Evolutionary conservation across 768 basidiomycete species (phyloP), one percentile per base, ranked within the genome.

Genomic region (Ephemerocybe angulata): DNA sequence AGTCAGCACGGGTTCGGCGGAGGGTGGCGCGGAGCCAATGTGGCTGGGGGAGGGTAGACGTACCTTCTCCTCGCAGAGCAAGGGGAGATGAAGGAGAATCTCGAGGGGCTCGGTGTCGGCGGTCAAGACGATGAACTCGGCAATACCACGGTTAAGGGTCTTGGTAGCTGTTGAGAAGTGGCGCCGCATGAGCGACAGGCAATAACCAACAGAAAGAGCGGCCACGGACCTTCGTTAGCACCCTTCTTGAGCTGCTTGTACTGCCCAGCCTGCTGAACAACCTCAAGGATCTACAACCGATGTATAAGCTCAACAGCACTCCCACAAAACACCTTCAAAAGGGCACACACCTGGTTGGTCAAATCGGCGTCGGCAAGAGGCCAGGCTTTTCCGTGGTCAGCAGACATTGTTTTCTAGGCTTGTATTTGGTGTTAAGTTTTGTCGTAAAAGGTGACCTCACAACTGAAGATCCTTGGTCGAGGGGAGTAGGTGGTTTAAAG

Each of bases 211-310:
- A n/a, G 17, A 25, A 4, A 49, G 4, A 27, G 27, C 6, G 17
- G 29, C 6, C 24, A 65, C 78, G 31, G 47, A 90, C 92, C 90
- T 83, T 99, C 97, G 73, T 99, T 99, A 40, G 97, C 97, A 58
- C 97, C 96, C 77, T 98, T 98, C 77, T 98, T 98, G 46, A 98
- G 76, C 72, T 98, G 95, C 76, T 98, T 98, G 79, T 96, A 97
- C 72, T 94, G 88, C n/a, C 84, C 78, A 38, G 96, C 95, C 73
- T 96, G 91, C 69, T 97, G 93, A 29, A 97, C 89, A 54, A 98
- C 80, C 66, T 98, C 96, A 52, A 99, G 82, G 65, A 98, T 97
- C 93, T 96, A 63, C 22, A 51, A 29, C 13, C 40, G n/a, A 42
- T n/a, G 15, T 19, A 31, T 17, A 28, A 30, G 13, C 27, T 33